Evolutionary conservation across 306 rosid species (phyloP).

Genomic region (Vigna nakashimae): DNA sequence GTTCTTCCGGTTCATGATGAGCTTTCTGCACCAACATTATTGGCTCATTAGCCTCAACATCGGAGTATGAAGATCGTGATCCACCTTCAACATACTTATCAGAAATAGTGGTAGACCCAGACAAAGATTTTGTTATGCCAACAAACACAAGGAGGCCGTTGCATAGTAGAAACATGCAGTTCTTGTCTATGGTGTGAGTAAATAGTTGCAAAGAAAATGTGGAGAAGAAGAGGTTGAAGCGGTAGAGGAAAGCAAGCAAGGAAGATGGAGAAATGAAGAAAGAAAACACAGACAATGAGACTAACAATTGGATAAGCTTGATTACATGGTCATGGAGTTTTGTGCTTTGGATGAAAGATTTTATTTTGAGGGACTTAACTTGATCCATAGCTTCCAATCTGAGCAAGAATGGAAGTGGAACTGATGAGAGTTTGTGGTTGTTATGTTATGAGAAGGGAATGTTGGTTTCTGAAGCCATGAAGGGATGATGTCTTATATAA

Average conservation of each 20-base stretch:
- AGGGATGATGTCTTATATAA: constrained; percentile 29
- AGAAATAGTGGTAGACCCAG: constrained; percentile 38
- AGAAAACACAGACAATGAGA: constrained; percentile 59
- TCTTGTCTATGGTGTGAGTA: constrained; percentile 72
- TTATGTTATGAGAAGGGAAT: constrained; percentile 11
- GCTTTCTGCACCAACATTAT: constrained; percentile 30
- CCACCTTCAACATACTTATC: constrained; percentile 37
- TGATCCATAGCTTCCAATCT: constrained; percentile 51
- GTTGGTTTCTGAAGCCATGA: constrained; percentile 31
- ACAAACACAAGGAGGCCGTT: constrained; percentile 75
- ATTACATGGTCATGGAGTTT: constrained; percentile 46
- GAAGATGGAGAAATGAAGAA: constrained; percentile 54
- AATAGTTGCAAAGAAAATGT: constrained; percentile 57
- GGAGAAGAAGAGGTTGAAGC: constrained; percentile 55
- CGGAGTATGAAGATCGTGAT: constrained; percentile 27
- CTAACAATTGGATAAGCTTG: constrained; percentile 50
- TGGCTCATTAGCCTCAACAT: constrained; percentile 40
- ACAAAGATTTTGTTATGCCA: constrained; percentile 54
- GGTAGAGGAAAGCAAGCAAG: constrained; percentile 48
- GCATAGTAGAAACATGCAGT: constrained; percentile 68
- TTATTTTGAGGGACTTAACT: constrained; percentile 39
- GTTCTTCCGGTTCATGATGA: constrained; percentile 1
- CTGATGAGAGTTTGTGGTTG: constrained; percentile 33
- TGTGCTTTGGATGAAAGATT: constrained; percentile 31
- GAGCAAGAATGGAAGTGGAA: constrained; percentile 26